Conservation (phyloP, 257 asterid genomes). For the Plantago ovata region DNA sequence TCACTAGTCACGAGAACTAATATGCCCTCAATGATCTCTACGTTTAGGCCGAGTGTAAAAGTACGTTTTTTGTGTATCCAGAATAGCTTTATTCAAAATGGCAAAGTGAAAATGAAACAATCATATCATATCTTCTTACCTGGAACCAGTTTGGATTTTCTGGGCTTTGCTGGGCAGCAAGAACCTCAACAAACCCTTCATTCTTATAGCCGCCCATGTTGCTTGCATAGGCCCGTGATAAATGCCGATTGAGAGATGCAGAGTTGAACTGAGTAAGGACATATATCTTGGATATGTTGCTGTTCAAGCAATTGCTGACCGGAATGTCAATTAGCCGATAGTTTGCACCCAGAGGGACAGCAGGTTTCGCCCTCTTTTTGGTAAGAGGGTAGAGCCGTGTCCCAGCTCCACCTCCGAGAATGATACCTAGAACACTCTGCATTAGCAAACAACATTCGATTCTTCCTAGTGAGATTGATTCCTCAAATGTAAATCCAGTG, state of each 20-base stretch:
- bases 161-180: constrained; percentile 73
- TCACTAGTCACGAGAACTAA: not conserved
- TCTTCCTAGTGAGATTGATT: not conserved
- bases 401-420: constrained; percentile 76
- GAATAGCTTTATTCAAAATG: not conserved
- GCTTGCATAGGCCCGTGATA: constrained; percentile 61
- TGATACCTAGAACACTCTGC: constrained; percentile 66
- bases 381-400: constrained; percentile 66
- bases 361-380: constrained; percentile 64
- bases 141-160: constrained; percentile 72
- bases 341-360: constrained; percentile 68
- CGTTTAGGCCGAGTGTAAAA: not conserved
- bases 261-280: constrained; percentile 68
- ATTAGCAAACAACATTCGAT: constrained; percentile 11
- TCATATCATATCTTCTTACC: constrained; percentile 26
- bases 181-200: constrained; percentile 68
- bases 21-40: not conserved
- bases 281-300: constrained; percentile 52
- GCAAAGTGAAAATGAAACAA: not conserved
- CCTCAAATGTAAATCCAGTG: no score
- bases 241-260: constrained; percentile 63
- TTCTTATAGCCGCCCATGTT: constrained; percentile 63
- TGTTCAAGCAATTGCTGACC: constrained; percentile 61
- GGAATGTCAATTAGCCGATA: constrained; percentile 63
- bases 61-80: not conserved